Base-by-base conservation (phyloP, 164 flowering plant genomes). In the Nymphaea colorata region DNA sequence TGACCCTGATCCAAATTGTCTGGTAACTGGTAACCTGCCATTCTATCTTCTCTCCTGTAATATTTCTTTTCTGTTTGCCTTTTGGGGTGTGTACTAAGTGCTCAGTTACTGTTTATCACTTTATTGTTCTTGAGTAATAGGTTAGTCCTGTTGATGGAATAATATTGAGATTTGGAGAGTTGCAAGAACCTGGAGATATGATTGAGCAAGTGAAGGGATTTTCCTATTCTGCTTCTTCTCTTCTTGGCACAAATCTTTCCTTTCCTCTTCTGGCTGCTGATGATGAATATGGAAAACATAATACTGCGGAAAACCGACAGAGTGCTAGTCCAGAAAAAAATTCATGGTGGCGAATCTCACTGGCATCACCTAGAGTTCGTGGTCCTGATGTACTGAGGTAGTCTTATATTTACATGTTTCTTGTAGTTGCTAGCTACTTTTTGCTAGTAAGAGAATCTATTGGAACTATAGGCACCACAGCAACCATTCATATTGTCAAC, bases 201-300 rank as follows among this genome's bases (percentile, higher is more conserved):
- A 94, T 94, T 72, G 97, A 94, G 79, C 99, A 91, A 84, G 96
- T 94, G 55, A 94, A 94, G 82, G 97, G 99, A 14, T 83, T 81
- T 70, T 91, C 99, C 6, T 94, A 91, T 71, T 83, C 99, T 5
- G 89, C 82, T 66, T 76, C 82, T 77, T 77, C 96, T 67, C 89
- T 94, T 76, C 97, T 94, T 68, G 97, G 99, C 70, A 76, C 85
- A 71, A 84, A 71, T 68, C 75, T 92, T 36, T 74, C 82, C 61
- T 81, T 84, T 67, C 86, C 91, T 47, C 66, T 82, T 82, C 69
- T 74, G 64, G 76, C 76, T 67, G 76, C 73, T 43, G 81, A 70
- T 42, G 73, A 78, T 51, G 65, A 15, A 15, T 11, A 66, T 65
- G 81, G 74, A 71, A 82, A 79, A 68, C 68, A 47, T 64, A 63